A percentile compares a stretch with the other conserved stretches of the same genome.
Conservation (phyloP, 2,329 filamentous ascomycete genomes). For the Trichoderma afroharzianum region DNA sequence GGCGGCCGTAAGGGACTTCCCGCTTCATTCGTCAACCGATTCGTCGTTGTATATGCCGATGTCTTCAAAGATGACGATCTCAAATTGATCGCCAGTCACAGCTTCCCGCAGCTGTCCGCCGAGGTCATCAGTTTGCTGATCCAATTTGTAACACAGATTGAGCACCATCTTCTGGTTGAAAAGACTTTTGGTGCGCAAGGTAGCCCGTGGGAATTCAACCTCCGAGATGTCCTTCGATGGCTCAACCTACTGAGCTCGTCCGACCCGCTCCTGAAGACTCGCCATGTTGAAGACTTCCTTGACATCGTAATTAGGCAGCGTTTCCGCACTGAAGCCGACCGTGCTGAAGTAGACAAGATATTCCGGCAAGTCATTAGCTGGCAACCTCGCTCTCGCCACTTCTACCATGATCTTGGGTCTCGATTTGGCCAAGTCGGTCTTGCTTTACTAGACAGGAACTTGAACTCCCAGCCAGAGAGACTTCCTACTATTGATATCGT, state of each 20-base stretch:
- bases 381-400: constrained; percentile 54
- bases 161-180: constrained; percentile 62
- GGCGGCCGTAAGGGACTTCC: constrained; percentile 92
- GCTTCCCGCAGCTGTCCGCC: constrained; percentile 62
- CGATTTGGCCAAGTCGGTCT: constrained; percentile 74
- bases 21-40: constrained; percentile 94
- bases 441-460: constrained; percentile 63
- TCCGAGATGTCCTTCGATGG: constrained; percentile 89
- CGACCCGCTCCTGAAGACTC: constrained; percentile 58
- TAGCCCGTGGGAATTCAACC: constrained; percentile 92
- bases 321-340: constrained; percentile 72
- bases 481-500: constrained; percentile 50
- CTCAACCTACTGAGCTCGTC: constrained; percentile 57
- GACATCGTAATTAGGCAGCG: constrained; percentile 81
- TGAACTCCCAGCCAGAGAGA: constrained; percentile 46
- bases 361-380: constrained; percentile 63
- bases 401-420: constrained; percentile 67
- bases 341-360: constrained; percentile 59
- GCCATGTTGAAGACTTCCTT: constrained; percentile 68
- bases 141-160: constrained; percentile 74
- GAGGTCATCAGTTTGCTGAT: constrained; percentile 66
- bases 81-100: constrained; percentile 72
- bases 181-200: constrained; percentile 59
- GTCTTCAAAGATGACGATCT: constrained; percentile 80
- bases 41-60: constrained; percentile 96